Conservation (phyloP, 768 basidiomycete species). For the Pulveroboletus ravenelii region DNA sequence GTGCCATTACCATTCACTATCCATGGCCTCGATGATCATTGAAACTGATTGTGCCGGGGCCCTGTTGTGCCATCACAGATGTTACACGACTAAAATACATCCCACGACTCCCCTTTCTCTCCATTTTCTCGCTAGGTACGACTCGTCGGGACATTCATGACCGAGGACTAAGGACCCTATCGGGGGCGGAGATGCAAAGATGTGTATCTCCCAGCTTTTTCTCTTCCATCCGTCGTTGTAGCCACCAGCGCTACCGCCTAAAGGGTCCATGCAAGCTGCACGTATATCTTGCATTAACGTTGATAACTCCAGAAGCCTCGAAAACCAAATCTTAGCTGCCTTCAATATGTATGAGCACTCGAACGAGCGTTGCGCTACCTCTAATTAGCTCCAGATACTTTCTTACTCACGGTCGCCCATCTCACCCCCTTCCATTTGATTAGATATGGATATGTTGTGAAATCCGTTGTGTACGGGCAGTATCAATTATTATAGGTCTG, state of each 20-base stretch:
- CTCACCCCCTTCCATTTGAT: not conserved
- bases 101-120: not conserved
- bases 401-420: not conserved
- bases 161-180: no score
- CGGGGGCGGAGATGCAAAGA: no score
- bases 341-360: not conserved
- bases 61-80: no score
- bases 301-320: no score
- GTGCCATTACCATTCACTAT: not conserved
- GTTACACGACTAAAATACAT: no score
- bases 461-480: not conserved
- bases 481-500: not conserved
- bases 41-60: no score
- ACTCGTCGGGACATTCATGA: no score
- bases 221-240: not conserved
- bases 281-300: not conserved
- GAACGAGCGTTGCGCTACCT: no score
- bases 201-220: not conserved
- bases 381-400: not conserved
- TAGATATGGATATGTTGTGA: not conserved
- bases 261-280: not conserved
- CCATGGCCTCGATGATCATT: no score
- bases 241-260: not conserved
- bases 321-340: not conserved
- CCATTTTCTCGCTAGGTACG: not conserved